These are phyloP conservation scores for Skeletonema marinoi DNA, from an alignment of 108 stramenopile species.

Conservation along the genomic window DNA sequence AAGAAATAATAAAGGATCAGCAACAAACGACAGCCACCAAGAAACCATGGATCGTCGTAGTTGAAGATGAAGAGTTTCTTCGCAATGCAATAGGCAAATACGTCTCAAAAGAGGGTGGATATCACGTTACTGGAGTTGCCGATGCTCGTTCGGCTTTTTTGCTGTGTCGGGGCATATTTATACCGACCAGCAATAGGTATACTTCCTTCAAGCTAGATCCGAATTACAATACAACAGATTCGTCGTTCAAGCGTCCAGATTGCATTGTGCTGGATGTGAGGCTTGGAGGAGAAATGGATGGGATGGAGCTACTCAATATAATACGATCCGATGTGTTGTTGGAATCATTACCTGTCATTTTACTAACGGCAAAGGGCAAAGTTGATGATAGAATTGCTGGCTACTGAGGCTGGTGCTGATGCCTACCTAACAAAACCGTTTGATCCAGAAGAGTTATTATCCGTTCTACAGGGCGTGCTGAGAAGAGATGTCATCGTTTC, in stretches of 20 bases:
- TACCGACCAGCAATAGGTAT: conserved; percentile 8
- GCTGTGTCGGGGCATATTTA: conserved; percentile 45
- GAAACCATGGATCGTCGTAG: conserved; percentile 51
- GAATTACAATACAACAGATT: conserved; percentile 3
- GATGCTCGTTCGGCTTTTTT: conserved; percentile 64
- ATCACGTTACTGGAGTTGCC: conserved; percentile 71
- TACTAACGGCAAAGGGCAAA: conserved; percentile 78
- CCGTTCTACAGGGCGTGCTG: conserved; percentile 65
- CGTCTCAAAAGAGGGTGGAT: conserved; percentile 66
- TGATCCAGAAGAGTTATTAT: conserved; percentile 81
- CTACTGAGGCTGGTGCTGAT: conserved; percentile 82
- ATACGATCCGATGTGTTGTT: conserved; percentile 59
- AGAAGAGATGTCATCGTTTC: conserved; percentile 35
- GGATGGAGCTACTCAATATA: conserved; percentile 61
- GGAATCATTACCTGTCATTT: conserved; percentile 66
- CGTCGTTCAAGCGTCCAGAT: conserved; percentile 9
- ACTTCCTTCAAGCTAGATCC: conserved; percentile 24
- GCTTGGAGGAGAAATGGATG: conserved; percentile 55
- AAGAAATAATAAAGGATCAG: not conserved
- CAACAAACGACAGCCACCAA: not conserved
- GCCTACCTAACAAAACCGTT: conserved; percentile 89
- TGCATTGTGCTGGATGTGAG: conserved; percentile 38
- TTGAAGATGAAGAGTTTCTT: conserved; percentile 81
- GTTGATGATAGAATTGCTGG: conserved; percentile 79
- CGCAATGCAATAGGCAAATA: conserved; percentile 72